These are phyloP conservation scores for Elsinoe perseae DNA, from an alignment of 2,329 filamentous ascomycete species.

Conservation along the genomic window DNA sequence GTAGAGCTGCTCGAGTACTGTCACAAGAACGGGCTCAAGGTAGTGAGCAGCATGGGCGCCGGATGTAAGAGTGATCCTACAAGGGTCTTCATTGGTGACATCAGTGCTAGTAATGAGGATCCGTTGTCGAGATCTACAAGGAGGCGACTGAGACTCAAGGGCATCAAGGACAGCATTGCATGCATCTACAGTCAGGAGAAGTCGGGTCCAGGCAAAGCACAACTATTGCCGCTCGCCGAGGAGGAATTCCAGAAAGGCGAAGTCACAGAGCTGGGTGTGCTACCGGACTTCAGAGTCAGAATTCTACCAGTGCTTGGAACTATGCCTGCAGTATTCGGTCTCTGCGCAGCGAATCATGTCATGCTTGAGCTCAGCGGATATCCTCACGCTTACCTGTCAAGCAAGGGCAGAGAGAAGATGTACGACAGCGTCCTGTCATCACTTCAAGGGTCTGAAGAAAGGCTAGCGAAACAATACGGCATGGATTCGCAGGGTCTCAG, in stretches of 20 bases:
- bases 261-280: conserved; percentile 76
- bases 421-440: conserved; percentile 74
- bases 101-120: conserved; percentile 80
- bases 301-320: conserved; percentile 92
- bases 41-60: conserved; percentile 93
- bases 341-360: conserved; percentile 85
- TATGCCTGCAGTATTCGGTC: conserved; percentile 94
- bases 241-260: conserved; percentile 81
- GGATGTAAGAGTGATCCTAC: conserved; percentile 87
- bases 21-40: conserved; percentile 63
- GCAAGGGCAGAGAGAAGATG: conserved; percentile 81
- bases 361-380: conserved; percentile 77
- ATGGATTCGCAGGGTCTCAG: conserved; percentile 62
- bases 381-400: conserved; percentile 72
- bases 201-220: conserved; percentile 80
- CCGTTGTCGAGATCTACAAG: conserved; percentile 78
- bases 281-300: conserved; percentile 89
- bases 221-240: conserved; percentile 75
- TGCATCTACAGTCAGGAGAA: conserved; percentile 91
- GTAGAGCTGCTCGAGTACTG: conserved; percentile 86
- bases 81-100: conserved; percentile 81
- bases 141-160: conserved; percentile 64
- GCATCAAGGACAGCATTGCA: conserved; percentile 77
- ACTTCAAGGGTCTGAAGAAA: conserved; percentile 72
- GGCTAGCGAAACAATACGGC: conserved; percentile 52